Evolutionary conservation across 2,329 filamentous ascomycete species (phyloP).

Genomic region (Exophiala spinifera): DNA sequence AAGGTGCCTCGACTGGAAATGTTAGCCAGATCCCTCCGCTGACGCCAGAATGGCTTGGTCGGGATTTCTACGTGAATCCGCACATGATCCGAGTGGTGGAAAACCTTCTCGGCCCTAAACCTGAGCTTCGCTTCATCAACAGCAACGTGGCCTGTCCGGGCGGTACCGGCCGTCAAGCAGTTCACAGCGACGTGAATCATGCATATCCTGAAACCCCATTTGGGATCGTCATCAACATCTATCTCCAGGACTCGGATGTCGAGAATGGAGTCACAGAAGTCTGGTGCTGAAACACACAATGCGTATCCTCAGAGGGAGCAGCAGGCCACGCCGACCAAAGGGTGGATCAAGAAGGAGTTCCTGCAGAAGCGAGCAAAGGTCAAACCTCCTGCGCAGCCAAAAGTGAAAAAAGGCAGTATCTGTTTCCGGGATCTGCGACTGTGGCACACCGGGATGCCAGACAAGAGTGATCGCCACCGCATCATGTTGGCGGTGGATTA

Average conservation of each 20-base stretch:
- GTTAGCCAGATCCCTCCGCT: slow-evolving; percentile 42
- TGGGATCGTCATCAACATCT: slow-evolving; percentile 47
- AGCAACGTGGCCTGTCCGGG: slow-evolving; percentile 41
- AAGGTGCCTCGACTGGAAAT: slow-evolving; percentile 35
- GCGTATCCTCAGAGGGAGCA: slow-evolving; percentile 35
- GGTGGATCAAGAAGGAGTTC: slow-evolving; percentile 34
- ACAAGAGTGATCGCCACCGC: slow-evolving; percentile 42
- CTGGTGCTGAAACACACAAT: slow-evolving; percentile 49
- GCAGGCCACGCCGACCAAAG: slow-evolving; percentile 37
- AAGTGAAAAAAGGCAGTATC: slow-evolving; percentile 50
- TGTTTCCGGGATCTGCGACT: slow-evolving; percentile 58
- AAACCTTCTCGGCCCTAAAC: slow-evolving; percentile 38
- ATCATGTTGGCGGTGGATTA: slow-evolving; percentile 45
- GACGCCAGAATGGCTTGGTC: slow-evolving; percentile 33
- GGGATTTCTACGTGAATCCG: slow-evolving; percentile 39
- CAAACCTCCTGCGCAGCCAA: slow-evolving; percentile 39
- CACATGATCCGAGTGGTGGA: slow-evolving; percentile 34
- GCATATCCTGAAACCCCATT: slow-evolving; percentile 49
- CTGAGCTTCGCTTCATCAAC: slow-evolving; percentile 38
- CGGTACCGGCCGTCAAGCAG: slow-evolving; percentile 36
- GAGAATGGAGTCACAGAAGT: slow-evolving; percentile 51
- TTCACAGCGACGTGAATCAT: slow-evolving; percentile 43
- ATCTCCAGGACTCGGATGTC: slow-evolving; percentile 44
- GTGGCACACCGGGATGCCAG: slow-evolving; percentile 65
- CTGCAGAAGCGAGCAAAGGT: slow-evolving; percentile 33